These are phyloP conservation scores for Gossypium aridum DNA, from an alignment of 441 rosid species.

Conservation along the genomic window DNA sequence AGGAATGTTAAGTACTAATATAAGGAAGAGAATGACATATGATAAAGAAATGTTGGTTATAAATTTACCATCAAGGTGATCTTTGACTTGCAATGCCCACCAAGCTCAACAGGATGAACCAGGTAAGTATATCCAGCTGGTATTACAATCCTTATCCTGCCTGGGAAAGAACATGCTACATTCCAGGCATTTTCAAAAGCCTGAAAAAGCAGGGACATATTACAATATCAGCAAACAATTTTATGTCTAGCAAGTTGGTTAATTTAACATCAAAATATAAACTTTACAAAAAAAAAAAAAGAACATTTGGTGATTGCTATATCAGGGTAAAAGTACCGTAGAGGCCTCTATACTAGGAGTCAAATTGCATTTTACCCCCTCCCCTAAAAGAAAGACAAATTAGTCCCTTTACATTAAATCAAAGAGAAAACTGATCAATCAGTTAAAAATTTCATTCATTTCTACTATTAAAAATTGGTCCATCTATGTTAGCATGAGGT, in stretches of 20 bases:
- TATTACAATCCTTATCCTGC: slow-evolving; percentile 41
- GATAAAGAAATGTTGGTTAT: background rate
- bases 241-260: background rate
- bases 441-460: no score
- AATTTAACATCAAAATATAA: background rate
- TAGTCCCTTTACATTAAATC: no score
- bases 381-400: no score
- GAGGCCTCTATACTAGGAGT: no score
- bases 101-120: slow-evolving; percentile 53
- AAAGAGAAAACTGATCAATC: no score
- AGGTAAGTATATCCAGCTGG: slow-evolving; percentile 53
- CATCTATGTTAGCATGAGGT: no score
- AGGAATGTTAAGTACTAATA: background rate
- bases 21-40: background rate
- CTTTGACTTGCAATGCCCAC: slow-evolving; percentile 80
- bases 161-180: slow-evolving; percentile 60
- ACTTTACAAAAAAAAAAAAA: background rate
- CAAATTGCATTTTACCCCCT: no score
- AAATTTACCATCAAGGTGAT: slow-evolving; percentile 52
- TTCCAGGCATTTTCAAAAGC: slow-evolving; percentile 66
- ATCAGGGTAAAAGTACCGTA: background rate
- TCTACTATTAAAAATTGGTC: no score
- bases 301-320: background rate
- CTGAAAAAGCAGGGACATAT: slow-evolving; percentile 29
- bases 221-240: background rate